Conservation (phyloP, 768 basidiomycete species). For the Cystobasidium ongulense region DNA sequence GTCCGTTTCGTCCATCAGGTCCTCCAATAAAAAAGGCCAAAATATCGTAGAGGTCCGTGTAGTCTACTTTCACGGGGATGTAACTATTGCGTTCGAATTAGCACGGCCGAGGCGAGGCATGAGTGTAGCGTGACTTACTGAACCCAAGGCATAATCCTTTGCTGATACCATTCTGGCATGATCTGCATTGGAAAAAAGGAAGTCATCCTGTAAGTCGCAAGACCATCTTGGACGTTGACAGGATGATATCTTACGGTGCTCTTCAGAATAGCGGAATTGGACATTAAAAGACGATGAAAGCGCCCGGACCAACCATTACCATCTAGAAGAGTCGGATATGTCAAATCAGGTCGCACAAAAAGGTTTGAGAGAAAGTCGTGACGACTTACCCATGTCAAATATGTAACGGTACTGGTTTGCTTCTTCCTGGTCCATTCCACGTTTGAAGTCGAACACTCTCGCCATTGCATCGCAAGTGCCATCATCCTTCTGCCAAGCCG, state of each 20-base stretch:
- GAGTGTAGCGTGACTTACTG: constrained; percentile 32
- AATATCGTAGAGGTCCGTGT: constrained; percentile 47
- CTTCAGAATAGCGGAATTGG: constrained; percentile 78
- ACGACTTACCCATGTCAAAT: constrained; percentile 58
- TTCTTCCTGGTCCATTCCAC: constrained; percentile 24
- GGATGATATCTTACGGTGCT: constrained; percentile 54
- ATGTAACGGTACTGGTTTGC: constrained; percentile 70
- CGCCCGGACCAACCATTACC: constrained; percentile 77
- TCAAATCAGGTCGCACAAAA: neutral
- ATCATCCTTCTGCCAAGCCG: constrained; percentile 30
- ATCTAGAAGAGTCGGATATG: constrained; percentile 43
- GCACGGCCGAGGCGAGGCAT: neutral
- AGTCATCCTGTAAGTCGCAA: neutral
- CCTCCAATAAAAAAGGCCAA: constrained; percentile 46
- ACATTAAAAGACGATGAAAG: constrained; percentile 63
- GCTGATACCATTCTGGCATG: constrained; percentile 64
- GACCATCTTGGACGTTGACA: neutral
- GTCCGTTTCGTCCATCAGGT: constrained; percentile 40
- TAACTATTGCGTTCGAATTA: constrained; percentile 29
- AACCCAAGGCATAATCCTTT: constrained; percentile 44
- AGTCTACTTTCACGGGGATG: constrained; percentile 46
- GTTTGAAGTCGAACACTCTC: constrained; percentile 1
- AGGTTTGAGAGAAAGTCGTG: neutral
- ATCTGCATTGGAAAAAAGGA: neutral
- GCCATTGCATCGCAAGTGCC: constrained; percentile 14